Evolutionary conservation across 495 filamentous ascomycete genomes (phyloP).

Genomic region (Hapsidospora chrysogenum): DNA sequence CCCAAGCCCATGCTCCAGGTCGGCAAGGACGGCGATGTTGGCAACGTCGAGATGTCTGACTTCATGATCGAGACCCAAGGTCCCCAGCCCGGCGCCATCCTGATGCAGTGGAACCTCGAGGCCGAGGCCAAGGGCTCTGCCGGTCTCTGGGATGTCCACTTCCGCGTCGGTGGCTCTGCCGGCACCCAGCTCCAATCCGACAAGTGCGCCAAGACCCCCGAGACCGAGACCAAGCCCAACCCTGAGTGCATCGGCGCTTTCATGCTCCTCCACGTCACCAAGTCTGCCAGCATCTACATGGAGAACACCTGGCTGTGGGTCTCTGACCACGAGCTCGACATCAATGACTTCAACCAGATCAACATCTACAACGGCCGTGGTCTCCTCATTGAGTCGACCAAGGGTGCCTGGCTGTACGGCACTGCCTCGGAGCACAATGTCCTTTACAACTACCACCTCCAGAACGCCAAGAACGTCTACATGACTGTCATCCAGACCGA

Average conservation of each 20-base stretch:
- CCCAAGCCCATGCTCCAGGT: slow-evolving; percentile 62
- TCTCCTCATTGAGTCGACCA: slow-evolving; percentile 49
- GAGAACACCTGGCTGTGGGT: slow-evolving; percentile 97
- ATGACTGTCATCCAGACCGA: slow-evolving; percentile 81
- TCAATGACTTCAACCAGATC: slow-evolving; percentile 59
- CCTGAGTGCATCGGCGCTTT: slow-evolving; percentile 56
- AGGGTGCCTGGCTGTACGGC: slow-evolving; percentile 54
- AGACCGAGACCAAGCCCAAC: slow-evolving; percentile 31
- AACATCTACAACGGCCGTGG: slow-evolving; percentile 87
- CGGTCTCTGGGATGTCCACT: slow-evolving; percentile 86
- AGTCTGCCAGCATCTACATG: slow-evolving; percentile 54
- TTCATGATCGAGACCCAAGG: slow-evolving; percentile 67
- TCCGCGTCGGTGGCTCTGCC: slow-evolving; percentile 66
- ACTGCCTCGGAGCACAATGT: slow-evolving; percentile 78
- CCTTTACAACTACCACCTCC: slow-evolving; percentile 77
- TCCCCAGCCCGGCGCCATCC: slow-evolving; percentile 66
- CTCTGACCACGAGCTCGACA: slow-evolving; percentile 82
- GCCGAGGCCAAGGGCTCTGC: slow-evolving; percentile 46
- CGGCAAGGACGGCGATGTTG: slow-evolving; percentile 61
- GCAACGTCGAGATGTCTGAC: slow-evolving; percentile 70
- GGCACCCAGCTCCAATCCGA: slow-evolving; percentile 68
- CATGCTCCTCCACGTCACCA: slow-evolving; percentile 65
- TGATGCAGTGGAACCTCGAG: slow-evolving; percentile 83
- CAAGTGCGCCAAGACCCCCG: slow-evolving; percentile 56
- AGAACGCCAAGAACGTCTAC: slow-evolving; percentile 65